Base-by-base conservation (phyloP, 2,329 filamentous ascomycete genomes). In the Hypoxylon sp. region DNA sequence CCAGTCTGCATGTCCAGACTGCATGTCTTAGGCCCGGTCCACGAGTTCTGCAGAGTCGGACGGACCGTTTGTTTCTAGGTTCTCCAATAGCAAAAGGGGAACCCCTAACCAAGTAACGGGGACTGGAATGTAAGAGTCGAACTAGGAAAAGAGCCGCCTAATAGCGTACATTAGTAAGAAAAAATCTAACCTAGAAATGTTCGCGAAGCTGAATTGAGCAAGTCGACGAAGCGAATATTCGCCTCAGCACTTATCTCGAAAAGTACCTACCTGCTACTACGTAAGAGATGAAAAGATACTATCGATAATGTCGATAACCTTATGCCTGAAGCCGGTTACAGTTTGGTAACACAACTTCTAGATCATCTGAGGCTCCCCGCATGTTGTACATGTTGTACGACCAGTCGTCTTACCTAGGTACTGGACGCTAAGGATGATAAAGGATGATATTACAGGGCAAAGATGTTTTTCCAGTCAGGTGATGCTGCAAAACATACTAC, bases 381-480 rank as follows among this genome's bases (percentile, higher is more conserved):
- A 56, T 63, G 34, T 43, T 43, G 49, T 44, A 49, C 50, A 39
- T 37, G 60, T 59, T 56, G 49, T 50, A 67, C 55, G 32, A 48
- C n/a, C n/a, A n/a, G n/a, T n/a, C n/a, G n/a, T n/a, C n/a, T n/a
- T n/a, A n/a, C n/a, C n/a, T n/a, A n/a, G n/a, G n/a, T n/a, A n/a
- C n/a, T n/a, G n/a, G n/a, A n/a, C n/a, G n/a, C n/a, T n/a, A n/a
- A n/a, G n/a, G n/a, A n/a, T n/a, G n/a, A n/a, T n/a, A n/a, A n/a
- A n/a, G n/a, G n/a, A n/a, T 49, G 46, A 62, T 56, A 59, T 55
- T 50, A 49, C 47, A 11, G 22, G 32, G 30, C 1, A 19, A 26
- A 44, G 50, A 60, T 50, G 30, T 47, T 7, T 63, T 57, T 48
- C 52, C 60, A 56, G 57, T 60, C 56, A 52, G 37, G 59, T 55